A percentile compares a stretch with the other conserved stretches of the same genome.
These are phyloP conservation scores for Solanum raphanifolium DNA, from an alignment of 257 asterid species.

Conservation along the genomic window DNA sequence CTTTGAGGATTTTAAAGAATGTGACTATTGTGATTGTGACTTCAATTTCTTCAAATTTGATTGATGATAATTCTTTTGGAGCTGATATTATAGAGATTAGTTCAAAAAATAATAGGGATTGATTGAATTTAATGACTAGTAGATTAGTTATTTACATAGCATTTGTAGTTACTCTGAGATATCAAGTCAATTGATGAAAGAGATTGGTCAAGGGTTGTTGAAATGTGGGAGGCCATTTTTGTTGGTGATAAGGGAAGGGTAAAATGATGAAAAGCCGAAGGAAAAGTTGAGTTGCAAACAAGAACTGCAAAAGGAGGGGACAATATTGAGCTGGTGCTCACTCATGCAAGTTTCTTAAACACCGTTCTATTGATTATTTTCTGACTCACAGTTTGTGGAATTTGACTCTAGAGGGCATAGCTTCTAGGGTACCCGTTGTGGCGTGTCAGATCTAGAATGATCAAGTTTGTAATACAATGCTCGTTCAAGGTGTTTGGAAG, in stretches of 20 bases:
- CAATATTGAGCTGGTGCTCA: constrained; percentile 13
- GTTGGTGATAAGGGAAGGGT: too few species aligned
- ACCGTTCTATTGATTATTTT: constrained; percentile 15
- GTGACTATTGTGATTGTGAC: constrained; percentile 4
- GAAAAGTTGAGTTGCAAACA: constrained; percentile 4
- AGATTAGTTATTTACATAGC: too few species aligned
- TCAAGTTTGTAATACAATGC: constrained; percentile 34
- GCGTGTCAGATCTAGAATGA: constrained; percentile 21
- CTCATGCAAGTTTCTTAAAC: constrained; percentile 13
- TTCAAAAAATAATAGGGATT: background rate
- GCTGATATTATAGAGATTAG: background rate
- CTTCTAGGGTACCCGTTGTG: background rate
- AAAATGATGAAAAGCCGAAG: background rate
- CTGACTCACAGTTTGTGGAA: constrained; percentile 31
- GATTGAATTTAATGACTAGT: too few species aligned
- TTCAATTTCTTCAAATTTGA: background rate
- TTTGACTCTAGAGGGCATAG: constrained; percentile 32
- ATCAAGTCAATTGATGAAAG: too few species aligned
- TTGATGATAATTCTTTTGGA: background rate
- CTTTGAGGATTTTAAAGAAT: background rate
- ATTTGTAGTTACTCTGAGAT: too few species aligned
- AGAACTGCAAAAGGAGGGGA: constrained; percentile 2
- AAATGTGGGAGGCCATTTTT: too few species aligned
- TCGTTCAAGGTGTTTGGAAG: constrained; percentile 38
- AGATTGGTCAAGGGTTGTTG: too few species aligned